Evolutionary conservation across 306 rosid species (phyloP), one percentile per base, ranked within the genome.

Genomic region (Dicorynia guianensis): DNA sequence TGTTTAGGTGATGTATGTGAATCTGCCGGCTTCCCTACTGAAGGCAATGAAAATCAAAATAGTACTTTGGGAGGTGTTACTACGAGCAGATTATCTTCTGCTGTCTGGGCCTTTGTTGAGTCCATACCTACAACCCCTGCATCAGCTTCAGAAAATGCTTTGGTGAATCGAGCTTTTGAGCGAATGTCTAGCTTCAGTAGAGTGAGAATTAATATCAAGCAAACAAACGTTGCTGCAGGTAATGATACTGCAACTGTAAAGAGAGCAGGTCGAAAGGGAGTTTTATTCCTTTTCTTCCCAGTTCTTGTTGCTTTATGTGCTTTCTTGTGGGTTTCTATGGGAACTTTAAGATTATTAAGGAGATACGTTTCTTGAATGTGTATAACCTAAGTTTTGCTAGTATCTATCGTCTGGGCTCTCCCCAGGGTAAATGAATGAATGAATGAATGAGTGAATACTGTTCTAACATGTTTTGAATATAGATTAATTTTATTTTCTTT

Each of bases 61-160:
- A 82, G 82, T 52, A 76, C 76, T 8, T 65, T 75, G 25, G 84
- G 67, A 58, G 30, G 30, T 2, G 69, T 30, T 67, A 61, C 85
- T 74, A 60, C 87, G 20, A 82, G 86, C 77, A 79, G 84, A 77
- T 64, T 95, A 46, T 81, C 97, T 63, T 90, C 97, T 56, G 87
- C 93, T 57, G 75, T 95, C 11, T 95, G 98, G 98, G 81, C 97
- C 15, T 92, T 95, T 81, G 92, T 95, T 65, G 98, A 95, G 79
- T 89, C 98, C 20, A 92, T 95, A 85, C 98, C 98, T 38, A 89
- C 99, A 33, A 92, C 90, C 69, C 99, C 99, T 55, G 99, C 99
- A 63, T 92, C 97, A 57, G 99, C 99, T 20, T 89, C 97, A 0
- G 99, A 95, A 71, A 87, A 76, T 60, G 84, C 85, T 35, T 76